Conservation (phyloP, 345 rosid genomes). For the Hypericum androsaemum region DNA sequence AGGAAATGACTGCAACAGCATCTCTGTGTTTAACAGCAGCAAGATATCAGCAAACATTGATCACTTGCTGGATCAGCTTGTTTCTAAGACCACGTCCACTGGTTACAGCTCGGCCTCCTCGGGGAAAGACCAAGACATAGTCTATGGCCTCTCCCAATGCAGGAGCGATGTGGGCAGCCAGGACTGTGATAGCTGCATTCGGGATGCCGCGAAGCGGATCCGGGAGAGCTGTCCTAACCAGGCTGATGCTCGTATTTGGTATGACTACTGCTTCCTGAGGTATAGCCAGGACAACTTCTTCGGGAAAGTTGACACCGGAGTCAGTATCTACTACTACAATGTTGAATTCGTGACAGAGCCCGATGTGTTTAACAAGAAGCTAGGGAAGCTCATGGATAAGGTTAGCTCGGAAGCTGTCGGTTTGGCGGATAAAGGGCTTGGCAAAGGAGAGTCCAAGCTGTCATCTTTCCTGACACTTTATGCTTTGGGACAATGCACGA, state of each 20-base stretch:
- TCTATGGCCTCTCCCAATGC: slow-evolving; percentile 74
- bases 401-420: slow-evolving; percentile 46
- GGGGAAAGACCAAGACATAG: slow-evolving; percentile 30
- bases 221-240: slow-evolving; percentile 42
- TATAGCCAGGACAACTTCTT: slow-evolving; percentile 31
- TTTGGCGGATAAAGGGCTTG: slow-evolving; percentile 40
- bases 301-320: slow-evolving; percentile 43
- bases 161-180: slow-evolving; percentile 51
- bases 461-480: slow-evolving; percentile 47
- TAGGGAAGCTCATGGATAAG: slow-evolving; percentile 35
- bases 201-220: slow-evolving; percentile 51
- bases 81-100: slow-evolving; percentile 28
- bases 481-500: slow-evolving; percentile 62
- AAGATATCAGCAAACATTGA: slow-evolving; percentile 35
- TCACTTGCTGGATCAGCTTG: slow-evolving; percentile 26
- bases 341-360: slow-evolving; percentile 48
- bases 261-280: slow-evolving; percentile 59
- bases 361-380: slow-evolving; percentile 32
- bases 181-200: slow-evolving; percentile 49
- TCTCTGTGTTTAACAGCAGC: slow-evolving; percentile 23
- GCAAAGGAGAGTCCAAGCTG: slow-evolving; percentile 43
- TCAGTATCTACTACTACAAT: slow-evolving; percentile 42
- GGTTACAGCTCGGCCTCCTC: slow-evolving; percentile 35
- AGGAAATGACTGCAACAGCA: slow-evolving; percentile 39
- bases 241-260: slow-evolving; percentile 56